Conservation (phyloP, 805 yeast genomes). For the Candida golubevii region DNA sequence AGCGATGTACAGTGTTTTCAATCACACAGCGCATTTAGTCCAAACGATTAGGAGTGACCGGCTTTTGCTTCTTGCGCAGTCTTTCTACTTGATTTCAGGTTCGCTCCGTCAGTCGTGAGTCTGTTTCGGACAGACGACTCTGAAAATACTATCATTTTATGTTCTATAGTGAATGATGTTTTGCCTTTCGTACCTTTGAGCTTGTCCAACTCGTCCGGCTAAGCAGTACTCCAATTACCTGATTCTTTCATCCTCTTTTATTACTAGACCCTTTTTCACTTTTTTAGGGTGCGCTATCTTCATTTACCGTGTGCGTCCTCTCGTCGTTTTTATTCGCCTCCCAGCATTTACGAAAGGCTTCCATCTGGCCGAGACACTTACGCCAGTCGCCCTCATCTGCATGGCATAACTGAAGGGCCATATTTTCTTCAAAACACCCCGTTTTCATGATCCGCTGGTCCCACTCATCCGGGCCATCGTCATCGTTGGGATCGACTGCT, state of each 20-base stretch:
- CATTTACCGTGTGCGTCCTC: slow-evolving; percentile 41
- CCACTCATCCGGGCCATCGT: slow-evolving; percentile 71
- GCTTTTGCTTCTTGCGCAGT: too few relatives aligned
- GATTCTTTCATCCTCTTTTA: not conserved
- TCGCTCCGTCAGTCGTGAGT: too few relatives aligned
- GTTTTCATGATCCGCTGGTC: slow-evolving; percentile 68
- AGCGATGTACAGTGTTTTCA: too few relatives aligned
- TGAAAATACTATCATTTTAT: too few relatives aligned
- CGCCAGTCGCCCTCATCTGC: slow-evolving; percentile 85
- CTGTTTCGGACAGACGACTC: too few relatives aligned
- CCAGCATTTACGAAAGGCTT: slow-evolving; percentile 63
- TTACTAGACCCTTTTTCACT: not conserved
- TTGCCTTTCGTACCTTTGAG: too few relatives aligned
- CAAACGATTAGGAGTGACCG: too few relatives aligned
- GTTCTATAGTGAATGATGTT: too few relatives aligned
- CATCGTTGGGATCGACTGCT: slow-evolving; percentile 17
- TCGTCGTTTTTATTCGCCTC: slow-evolving; percentile 48
- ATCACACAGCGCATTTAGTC: too few relatives aligned
- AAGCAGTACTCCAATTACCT: not conserved
- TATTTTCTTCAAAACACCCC: slow-evolving; percentile 73
- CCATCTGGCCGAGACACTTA: slow-evolving; percentile 52
- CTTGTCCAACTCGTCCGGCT: too few relatives aligned
- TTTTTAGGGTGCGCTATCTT: slow-evolving; percentile 4
- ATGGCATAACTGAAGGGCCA: slow-evolving; percentile 68
- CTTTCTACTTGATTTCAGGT: too few relatives aligned